Conservation (phyloP, 2,329 filamentous ascomycete genomes). For the Ustulina deusta region DNA sequence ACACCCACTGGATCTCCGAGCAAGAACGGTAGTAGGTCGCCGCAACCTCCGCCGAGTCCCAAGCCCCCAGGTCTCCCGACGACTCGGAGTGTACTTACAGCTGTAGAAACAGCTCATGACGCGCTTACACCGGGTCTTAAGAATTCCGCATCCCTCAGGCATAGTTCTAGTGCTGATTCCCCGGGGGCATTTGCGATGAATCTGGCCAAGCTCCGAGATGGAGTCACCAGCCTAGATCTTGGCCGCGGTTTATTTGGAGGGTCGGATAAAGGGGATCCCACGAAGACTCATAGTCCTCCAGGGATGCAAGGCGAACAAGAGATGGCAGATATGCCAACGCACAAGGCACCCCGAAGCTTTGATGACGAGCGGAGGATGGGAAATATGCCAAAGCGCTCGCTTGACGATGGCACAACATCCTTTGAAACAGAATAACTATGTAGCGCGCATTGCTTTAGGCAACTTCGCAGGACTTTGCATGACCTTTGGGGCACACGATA, state of each 20-base stretch:
- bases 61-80: constrained; percentile 55
- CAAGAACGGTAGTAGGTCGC: constrained; percentile 45
- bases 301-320: constrained; percentile 42
- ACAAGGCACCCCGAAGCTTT: neutral
- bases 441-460: neutral
- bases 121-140: constrained; percentile 58
- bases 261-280: constrained; percentile 24
- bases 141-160: constrained; percentile 54
- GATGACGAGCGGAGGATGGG: constrained; percentile 37
- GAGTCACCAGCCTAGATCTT: constrained; percentile 61
- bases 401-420: neutral
- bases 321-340: constrained; percentile 44
- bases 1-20: constrained; percentile 43
- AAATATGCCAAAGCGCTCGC: constrained; percentile 1
- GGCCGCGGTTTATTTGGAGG: constrained; percentile 59
- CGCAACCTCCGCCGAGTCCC: constrained; percentile 51
- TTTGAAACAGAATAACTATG: constrained; percentile 7
- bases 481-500: neutral
- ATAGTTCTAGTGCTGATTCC: constrained; percentile 60
- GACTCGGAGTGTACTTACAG: constrained; percentile 67
- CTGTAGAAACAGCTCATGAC: constrained; percentile 69
- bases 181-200: constrained; percentile 59
- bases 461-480: neutral
- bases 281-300: constrained; percentile 4
- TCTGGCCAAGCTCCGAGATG: constrained; percentile 58